A percentile compares a stretch with the other conserved stretches of the same genome.
phyloP scores from a whole-genome alignment of 2,329 filamentous ascomycete species.

The Pseudocercospora musae region DNA sequence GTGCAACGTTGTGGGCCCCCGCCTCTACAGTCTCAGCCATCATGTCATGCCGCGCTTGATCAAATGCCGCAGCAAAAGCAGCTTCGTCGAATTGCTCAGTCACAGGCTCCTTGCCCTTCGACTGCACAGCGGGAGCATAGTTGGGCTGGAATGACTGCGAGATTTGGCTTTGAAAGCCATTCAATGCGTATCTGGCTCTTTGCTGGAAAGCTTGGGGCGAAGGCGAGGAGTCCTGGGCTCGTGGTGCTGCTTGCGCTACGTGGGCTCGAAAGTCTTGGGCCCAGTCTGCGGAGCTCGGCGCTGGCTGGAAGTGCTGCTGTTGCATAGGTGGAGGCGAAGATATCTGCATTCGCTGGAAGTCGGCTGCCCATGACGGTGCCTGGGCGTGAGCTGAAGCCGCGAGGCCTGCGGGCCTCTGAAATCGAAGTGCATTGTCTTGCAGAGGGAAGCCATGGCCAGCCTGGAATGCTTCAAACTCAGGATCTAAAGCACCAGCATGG shows the following conservation, averaged over 20 bases:
- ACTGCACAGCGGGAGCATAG: slow-evolving; percentile 13
- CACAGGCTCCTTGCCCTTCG: slow-evolving; percentile 35
- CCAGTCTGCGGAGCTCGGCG: slow-evolving; percentile 43
- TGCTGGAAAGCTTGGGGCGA: slow-evolving; percentile 34
- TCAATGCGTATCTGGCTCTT: slow-evolving; percentile 29
- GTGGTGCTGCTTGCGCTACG: slow-evolving; percentile 35
- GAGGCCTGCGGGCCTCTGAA: slow-evolving; percentile 34
- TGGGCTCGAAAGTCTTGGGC: slow-evolving; percentile 58
- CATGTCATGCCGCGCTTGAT: slow-evolving; percentile 45
- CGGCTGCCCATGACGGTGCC: slow-evolving; percentile 46
- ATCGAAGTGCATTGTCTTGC: slow-evolving; percentile 38
- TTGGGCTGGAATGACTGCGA: slow-evolving; percentile 19
- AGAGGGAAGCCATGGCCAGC: slow-evolving; percentile 40
- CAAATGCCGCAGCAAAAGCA: slow-evolving; percentile 56
- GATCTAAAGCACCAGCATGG: slow-evolving; percentile 56
- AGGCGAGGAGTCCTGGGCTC: slow-evolving; percentile 26
- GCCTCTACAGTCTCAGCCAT: slow-evolving; percentile 27
- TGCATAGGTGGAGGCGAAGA: slow-evolving; percentile 41
- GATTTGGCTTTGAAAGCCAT: slow-evolving; percentile 30
- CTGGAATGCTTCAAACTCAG: slow-evolving; percentile 69
- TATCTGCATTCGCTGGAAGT: slow-evolving; percentile 50
- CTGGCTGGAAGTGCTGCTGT: slow-evolving; percentile 44
- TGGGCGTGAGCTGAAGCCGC: slow-evolving; percentile 24
- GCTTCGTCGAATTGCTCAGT: slow-evolving; percentile 50
- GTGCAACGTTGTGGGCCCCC: slow-evolving; percentile 6